Conservation (phyloP, 2,329 filamentous ascomycete species). For the Shiraia bambusicola region DNA sequence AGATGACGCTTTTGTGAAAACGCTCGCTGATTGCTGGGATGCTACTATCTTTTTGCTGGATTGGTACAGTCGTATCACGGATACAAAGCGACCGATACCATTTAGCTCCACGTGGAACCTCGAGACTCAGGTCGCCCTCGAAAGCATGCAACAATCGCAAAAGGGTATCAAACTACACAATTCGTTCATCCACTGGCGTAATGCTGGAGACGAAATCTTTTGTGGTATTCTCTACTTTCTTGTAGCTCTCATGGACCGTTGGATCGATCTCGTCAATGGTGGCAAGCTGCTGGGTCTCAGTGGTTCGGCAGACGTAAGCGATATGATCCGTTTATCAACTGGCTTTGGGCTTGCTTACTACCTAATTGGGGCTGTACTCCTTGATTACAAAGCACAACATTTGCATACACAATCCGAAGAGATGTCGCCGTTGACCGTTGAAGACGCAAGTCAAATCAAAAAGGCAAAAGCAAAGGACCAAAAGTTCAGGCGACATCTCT, state of each 20-base stretch:
- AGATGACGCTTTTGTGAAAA: constrained; percentile 51
- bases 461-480: constrained; percentile 49
- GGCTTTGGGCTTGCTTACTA: constrained; percentile 62
- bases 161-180: constrained; percentile 59
- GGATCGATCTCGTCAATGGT: constrained; percentile 54
- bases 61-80: constrained; percentile 54
- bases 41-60: constrained; percentile 57
- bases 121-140: constrained; percentile 57
- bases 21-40: constrained; percentile 55
- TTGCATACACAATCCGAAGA: constrained; percentile 51
- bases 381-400: constrained; percentile 58
- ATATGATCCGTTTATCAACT: constrained; percentile 49
- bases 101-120: constrained; percentile 61
- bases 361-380: constrained; percentile 57
- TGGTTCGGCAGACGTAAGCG: constrained; percentile 28
- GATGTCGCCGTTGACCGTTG: constrained; percentile 45
- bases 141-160: constrained; percentile 55
- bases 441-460: constrained; percentile 47
- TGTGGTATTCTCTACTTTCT: constrained; percentile 58
- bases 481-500: constrained; percentile 51
- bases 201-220: constrained; percentile 56
- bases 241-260: constrained; percentile 58
- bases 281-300: constrained; percentile 46
- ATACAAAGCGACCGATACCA: constrained; percentile 53
- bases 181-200: constrained; percentile 61